Conservation (phyloP, 345 rosid genomes). For the Eucalyptus coolabah region DNA sequence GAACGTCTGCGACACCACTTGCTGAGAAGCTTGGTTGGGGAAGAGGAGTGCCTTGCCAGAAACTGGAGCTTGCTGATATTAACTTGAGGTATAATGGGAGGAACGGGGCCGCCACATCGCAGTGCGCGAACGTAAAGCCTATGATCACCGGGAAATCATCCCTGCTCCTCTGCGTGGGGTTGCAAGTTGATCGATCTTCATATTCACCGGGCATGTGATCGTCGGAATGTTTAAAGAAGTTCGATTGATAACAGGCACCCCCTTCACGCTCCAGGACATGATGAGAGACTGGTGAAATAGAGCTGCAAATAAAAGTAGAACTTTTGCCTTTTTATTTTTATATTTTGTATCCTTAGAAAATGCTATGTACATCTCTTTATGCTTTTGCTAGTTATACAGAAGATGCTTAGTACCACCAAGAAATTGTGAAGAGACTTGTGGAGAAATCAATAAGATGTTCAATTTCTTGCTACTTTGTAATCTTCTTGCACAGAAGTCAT, state of each 20-base stretch:
- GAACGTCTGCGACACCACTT: no score
- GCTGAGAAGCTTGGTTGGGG: no score
- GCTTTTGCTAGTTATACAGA: background rate
- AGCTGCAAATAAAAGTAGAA: background rate
- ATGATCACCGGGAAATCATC: background rate
- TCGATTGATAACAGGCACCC: no score
- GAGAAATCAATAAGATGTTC: background rate
- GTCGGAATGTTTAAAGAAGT: no score
- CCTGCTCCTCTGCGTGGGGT: background rate
- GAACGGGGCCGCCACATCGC: constrained; percentile 9
- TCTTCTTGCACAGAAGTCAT: background rate
- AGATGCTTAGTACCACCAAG: background rate
- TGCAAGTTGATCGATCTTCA: no score
- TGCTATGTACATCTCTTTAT: background rate
- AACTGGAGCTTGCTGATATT: constrained; percentile 20
- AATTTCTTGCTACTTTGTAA: background rate
- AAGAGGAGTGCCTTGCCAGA: constrained; percentile 17
- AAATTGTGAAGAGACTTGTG: background rate
- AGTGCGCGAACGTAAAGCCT: constrained; percentile 26
- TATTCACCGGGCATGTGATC: no score
- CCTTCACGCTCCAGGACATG: background rate
- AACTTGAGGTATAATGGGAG: constrained; percentile 15
- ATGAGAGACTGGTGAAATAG: background rate
- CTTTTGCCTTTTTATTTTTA: background rate
- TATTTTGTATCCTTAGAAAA: no score